Percentiles rank a stretch among this genome's conserved stretches.
Conservation (phyloP, 1,284 basidiomycete genomes). For the Moniliella sp. region DNA sequence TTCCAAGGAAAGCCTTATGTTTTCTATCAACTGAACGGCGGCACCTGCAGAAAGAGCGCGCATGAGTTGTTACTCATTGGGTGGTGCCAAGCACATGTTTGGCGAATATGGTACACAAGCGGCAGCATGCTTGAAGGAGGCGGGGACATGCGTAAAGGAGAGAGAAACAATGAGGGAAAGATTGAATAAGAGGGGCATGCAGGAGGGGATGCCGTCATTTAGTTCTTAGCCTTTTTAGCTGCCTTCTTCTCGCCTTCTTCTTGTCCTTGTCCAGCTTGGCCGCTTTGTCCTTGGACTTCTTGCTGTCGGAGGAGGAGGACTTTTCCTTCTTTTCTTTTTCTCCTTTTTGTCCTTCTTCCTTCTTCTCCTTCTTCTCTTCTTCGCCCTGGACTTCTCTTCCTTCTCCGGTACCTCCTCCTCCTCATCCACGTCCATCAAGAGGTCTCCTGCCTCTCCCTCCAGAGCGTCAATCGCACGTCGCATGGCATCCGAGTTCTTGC, state of each 20-base stretch:
- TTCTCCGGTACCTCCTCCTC: constrained; percentile 25
- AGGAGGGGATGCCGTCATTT: not conserved
- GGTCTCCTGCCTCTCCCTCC: constrained; percentile 44
- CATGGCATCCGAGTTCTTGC: constrained; percentile 69
- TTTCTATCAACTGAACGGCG: too few relatives aligned
- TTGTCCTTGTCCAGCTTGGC: constrained; percentile 1
- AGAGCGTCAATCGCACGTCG: constrained; percentile 54
- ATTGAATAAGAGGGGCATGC: not conserved
- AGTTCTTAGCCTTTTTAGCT: constrained; percentile 1
- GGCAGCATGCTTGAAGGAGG: too few relatives aligned
- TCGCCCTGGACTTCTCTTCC: constrained; percentile 1
- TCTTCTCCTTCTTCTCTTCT: constrained; percentile 3
- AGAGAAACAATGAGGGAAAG: too few relatives aligned
- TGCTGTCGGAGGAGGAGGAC: too few relatives aligned
- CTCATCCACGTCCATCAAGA: constrained; percentile 42
- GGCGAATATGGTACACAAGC: not conserved
- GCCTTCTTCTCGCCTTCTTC: constrained; percentile 3
- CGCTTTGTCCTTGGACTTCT: constrained; percentile 1
- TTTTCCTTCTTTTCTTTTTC: constrained; percentile 1
- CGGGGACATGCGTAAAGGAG: not conserved
- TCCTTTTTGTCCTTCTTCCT: constrained; percentile 1
- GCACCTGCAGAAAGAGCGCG: too few relatives aligned
- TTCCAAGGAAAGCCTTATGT: too few relatives aligned
- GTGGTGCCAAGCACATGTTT: too few relatives aligned
- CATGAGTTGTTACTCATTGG: too few relatives aligned